Evolutionary conservation across 129 eudicot species (phyloP).

Genomic region (Ambrosia trifida): DNA sequence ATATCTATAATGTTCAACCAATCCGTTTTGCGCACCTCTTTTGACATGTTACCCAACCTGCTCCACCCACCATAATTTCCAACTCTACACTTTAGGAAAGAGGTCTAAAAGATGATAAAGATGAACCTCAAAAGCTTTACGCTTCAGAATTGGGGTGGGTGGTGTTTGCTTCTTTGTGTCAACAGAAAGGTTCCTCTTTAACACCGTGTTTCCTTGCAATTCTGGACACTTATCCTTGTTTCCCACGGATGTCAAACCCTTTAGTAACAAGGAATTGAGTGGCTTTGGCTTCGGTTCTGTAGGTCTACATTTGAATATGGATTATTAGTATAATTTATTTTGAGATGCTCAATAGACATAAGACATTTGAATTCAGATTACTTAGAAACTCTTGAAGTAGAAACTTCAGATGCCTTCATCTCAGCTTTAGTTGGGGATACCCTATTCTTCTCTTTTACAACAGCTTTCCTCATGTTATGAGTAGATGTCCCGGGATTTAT

Average conservation of each 20-base stretch:
- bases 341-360: neutral
- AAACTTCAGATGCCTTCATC: constrained; percentile 39
- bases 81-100: constrained; percentile 6
- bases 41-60: neutral
- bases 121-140: constrained; percentile 68
- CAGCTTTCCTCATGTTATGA: constrained; percentile 26
- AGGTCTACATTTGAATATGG: constrained; percentile 30
- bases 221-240: constrained; percentile 30
- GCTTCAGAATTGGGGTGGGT: constrained; percentile 49
- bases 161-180: constrained; percentile 43
- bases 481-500: constrained; percentile 37
- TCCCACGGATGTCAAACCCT: constrained; percentile 36
- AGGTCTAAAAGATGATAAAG: constrained; percentile 3
- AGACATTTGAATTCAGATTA: constrained; percentile 12
- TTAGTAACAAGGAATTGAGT: constrained; percentile 27
- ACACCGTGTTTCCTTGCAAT: constrained; percentile 31
- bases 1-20: neutral
- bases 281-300: constrained; percentile 34
- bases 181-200: constrained; percentile 29
- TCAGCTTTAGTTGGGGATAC: constrained; percentile 39
- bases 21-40: neutral
- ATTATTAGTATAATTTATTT: neutral
- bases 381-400: constrained; percentile 46
- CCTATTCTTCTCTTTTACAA: constrained; percentile 34
- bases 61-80: neutral